A percentile compares a stretch with the other conserved stretches of the same genome.
phyloP scores from a whole-genome alignment of 495 filamentous ascomycete genomes.

The Hyaloscypha finlandica region DNA sequence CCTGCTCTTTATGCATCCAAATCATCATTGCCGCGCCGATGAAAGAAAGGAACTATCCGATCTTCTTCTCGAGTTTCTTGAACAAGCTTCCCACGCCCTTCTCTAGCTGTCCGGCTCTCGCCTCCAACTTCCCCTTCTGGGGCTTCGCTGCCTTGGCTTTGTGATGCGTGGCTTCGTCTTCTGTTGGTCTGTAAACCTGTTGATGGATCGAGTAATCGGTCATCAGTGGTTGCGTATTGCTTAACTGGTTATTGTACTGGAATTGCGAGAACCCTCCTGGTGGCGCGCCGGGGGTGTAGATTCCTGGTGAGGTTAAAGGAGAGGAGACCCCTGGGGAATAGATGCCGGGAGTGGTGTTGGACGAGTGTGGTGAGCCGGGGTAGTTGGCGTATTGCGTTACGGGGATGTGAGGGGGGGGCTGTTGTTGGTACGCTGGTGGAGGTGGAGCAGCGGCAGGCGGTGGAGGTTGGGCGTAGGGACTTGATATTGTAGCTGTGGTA shows the following conservation, averaged over 20 bases:
- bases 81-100: constrained; percentile 77
- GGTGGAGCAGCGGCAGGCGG: constrained; percentile 34
- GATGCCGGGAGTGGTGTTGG: constrained; percentile 14
- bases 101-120: constrained; percentile 69
- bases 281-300: constrained; percentile 35
- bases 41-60: constrained; percentile 42
- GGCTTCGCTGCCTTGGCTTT: constrained; percentile 39
- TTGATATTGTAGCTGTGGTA: constrained; percentile 8
- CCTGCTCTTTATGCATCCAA: background rate
- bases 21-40: background rate
- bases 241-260: constrained; percentile 42
- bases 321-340: constrained; percentile 36
- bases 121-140: constrained; percentile 59
- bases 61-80: constrained; percentile 88
- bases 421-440: constrained; percentile 35
- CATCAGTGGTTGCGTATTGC: constrained; percentile 32
- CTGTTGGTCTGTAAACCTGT: constrained; percentile 76
- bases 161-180: constrained; percentile 51
- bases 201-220: constrained; percentile 69
- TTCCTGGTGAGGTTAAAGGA: constrained; percentile 29
- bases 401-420: constrained; percentile 18
- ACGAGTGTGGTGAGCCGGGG: constrained; percentile 31
- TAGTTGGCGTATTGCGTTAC: constrained; percentile 37
- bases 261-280: constrained; percentile 60
- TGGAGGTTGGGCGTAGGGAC: constrained; percentile 36